Evolutionary conservation across 306 rosid genomes (phyloP).

Genomic region (Lithocarpus polystachyus): DNA sequence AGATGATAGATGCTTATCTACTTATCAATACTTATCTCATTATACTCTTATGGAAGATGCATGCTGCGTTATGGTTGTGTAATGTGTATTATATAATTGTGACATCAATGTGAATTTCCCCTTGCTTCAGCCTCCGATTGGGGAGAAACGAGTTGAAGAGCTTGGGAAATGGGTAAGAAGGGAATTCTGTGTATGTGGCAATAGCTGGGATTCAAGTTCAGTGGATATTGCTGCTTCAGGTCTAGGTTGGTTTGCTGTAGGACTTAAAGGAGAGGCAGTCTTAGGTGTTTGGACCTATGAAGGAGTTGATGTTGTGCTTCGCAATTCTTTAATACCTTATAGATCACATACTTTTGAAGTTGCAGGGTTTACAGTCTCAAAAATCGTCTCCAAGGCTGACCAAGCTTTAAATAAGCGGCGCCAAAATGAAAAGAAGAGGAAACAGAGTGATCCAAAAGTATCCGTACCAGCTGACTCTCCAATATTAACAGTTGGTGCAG

Average conservation of each 20-base stretch:
- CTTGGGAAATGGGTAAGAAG: conserved; percentile 78
- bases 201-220: conserved; percentile 89
- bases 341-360: conserved; percentile 66
- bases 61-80: conserved; percentile 11
- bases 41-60: background rate
- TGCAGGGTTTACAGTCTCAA: conserved; percentile 78
- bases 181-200: conserved; percentile 60
- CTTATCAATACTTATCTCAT: background rate
- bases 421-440: conserved; percentile 40
- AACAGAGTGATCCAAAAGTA: conserved; percentile 26
- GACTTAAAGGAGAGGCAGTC: conserved; percentile 82
- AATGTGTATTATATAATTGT: conserved; percentile 13
- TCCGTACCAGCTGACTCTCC: conserved; percentile 20
- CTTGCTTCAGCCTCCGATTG: conserved; percentile 81
- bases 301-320: conserved; percentile 68
- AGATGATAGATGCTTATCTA: background rate
- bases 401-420: conserved; percentile 43
- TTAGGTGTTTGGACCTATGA: conserved; percentile 83
- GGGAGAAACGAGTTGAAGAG: conserved; percentile 63
- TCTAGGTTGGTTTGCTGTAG: conserved; percentile 91
- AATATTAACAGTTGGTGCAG: conserved; percentile 7
- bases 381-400: conserved; percentile 80
- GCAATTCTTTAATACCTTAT: conserved; percentile 67
- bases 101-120: conserved; percentile 12
- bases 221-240: conserved; percentile 82